A percentile compares a stretch with the other conserved stretches of the same genome.
Conservation (phyloP, 1,284 basidiomycete species). For the Singerocomus inundabilis region DNA sequence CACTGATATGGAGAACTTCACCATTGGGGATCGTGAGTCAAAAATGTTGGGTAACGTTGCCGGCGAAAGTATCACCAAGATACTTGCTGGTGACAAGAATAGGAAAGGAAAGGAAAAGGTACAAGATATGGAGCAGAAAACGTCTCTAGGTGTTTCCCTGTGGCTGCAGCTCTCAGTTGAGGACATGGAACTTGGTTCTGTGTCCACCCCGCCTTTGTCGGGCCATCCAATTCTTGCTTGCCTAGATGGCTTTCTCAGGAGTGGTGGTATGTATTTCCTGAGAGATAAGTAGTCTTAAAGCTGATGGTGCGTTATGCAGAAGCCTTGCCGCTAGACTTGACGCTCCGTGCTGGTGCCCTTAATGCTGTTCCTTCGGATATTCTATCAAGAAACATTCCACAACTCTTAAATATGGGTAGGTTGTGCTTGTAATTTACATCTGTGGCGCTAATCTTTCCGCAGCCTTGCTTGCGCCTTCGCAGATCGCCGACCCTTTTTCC, state of each 20-base stretch:
- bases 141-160: constrained; percentile 39
- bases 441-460: background rate
- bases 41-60: constrained; percentile 29
- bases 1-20: constrained; percentile 31
- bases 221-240: constrained; percentile 33
- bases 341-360: constrained; percentile 44
- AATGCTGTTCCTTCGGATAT: constrained; percentile 28
- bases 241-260: constrained; percentile 36
- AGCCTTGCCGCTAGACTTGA: constrained; percentile 33
- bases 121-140: constrained; percentile 2
- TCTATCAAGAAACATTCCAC: constrained; percentile 34
- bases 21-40: constrained; percentile 34
- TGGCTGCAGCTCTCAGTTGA: constrained; percentile 33
- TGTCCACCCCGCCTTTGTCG: constrained; percentile 10
- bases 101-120: constrained; percentile 25
- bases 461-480: constrained; percentile 24
- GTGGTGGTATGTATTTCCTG: constrained; percentile 37
- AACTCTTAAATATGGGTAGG: constrained; percentile 44
- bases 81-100: constrained; percentile 39
- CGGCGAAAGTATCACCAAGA: constrained; percentile 38
- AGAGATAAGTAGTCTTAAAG: background rate
- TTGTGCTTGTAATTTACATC: background rate
- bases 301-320: constrained; percentile 35
- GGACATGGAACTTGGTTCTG: constrained; percentile 29
- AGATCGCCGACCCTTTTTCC: constrained; percentile 22